Evolutionary conservation across 257 asterid species (phyloP), one percentile per base, ranked within the genome.

Genomic region (Solanum neorickii): DNA sequence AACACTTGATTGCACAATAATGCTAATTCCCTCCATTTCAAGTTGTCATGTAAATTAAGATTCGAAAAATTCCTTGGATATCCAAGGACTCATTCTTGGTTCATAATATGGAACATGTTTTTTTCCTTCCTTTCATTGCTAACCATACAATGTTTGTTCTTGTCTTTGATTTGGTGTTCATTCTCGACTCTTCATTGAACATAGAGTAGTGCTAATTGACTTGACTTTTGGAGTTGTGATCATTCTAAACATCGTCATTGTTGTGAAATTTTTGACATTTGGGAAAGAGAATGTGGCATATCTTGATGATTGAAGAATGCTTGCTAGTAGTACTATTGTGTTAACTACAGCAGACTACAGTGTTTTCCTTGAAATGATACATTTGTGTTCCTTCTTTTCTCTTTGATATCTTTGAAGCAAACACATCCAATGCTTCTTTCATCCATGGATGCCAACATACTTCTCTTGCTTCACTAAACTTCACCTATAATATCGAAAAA

Each of bases 361-460:
- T 29, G 29, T 37, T 31, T 27, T 76, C 83, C 35, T 76, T 41
- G 35, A 47, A 47, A 80, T 80, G 85, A 10, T 46, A 80, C 27
- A 80, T 9, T 8, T 80, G 85, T 0, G 85, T 31, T 3, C 85
- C 85, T 80, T 47, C 85, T 80, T 80, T 47, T 27, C 68, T 27
- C 42, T 80, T 80, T 29, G 85, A 80, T 86, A 91, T 84, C 74
- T 89, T 92, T 74, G 88, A 11, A 14, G 94, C 92, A 23, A 96
- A 94, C 13, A 85, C 87, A 75, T 96, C 97, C 76, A 97, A 89
- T 8, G 99, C 99, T 86, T 95, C 97, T 82, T 92, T 97, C 99
- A 97, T 97, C 99, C 99, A 97, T 3, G 87, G 87, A 87, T 94
- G 94, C 2, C 91, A 80, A 72, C 99, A 97, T 23, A 86, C 88